Percentiles rank a stretch among this genome's conserved stretches.
These are phyloP conservation scores for Jaminaea rosea DNA, from an alignment of 1,284 basidiomycete species.

Conservation along the genomic window DNA sequence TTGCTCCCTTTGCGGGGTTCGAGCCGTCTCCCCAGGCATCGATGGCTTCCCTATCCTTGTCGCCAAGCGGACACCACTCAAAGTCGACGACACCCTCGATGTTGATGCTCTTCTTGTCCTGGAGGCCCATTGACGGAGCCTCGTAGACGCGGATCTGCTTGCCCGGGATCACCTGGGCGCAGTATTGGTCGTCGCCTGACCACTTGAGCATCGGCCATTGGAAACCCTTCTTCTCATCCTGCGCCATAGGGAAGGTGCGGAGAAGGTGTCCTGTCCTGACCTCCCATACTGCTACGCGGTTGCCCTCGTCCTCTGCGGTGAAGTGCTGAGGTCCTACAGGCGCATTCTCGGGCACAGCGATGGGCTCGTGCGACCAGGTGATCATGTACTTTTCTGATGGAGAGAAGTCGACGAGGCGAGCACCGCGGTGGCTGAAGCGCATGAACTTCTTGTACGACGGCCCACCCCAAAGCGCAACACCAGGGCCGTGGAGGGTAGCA, in stretches of 20 bases:
- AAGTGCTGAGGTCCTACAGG: constrained; percentile 58
- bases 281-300: constrained; percentile 96
- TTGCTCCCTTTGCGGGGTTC: constrained; percentile 25
- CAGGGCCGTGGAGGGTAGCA: constrained; percentile 87
- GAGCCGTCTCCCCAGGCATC: constrained; percentile 17
- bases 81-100: constrained; percentile 97
- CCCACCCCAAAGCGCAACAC: constrained; percentile 93
- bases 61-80: constrained; percentile 93
- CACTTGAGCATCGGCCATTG: constrained; percentile 94
- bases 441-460: constrained; percentile 73
- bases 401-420: constrained; percentile 94
- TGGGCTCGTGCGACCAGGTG: constrained; percentile 95
- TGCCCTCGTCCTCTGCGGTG: constrained; percentile 89
- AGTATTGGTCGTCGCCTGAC: constrained; percentile 93
- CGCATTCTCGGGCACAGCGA: constrained; percentile 73
- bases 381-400: constrained; percentile 94
- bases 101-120: constrained; percentile 96
- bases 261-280: constrained; percentile 84
- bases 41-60: constrained; percentile 61
- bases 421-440: constrained; percentile 89
- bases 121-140: constrained; percentile 82
- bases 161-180: constrained; percentile 77
- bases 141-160: constrained; percentile 94
- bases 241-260: constrained; percentile 72
- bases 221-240: constrained; percentile 53